Evolutionary conservation across 1,284 basidiomycete species (phyloP).

Genomic region (Abortiporus biennis): DNA sequence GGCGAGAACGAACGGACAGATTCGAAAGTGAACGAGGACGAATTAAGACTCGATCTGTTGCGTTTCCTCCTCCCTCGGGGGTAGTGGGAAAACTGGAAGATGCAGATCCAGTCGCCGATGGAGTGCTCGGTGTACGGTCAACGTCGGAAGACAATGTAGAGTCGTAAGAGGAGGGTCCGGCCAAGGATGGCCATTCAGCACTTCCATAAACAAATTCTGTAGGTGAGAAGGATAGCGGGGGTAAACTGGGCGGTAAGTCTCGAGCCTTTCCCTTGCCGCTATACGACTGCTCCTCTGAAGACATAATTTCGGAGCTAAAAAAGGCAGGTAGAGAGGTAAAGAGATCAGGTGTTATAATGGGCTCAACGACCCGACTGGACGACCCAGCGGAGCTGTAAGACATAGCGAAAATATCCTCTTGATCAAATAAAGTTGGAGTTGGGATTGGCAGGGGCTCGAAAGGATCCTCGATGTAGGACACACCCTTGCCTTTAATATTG

Average conservation of each 20-base stretch:
- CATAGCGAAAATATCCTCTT: conserved; percentile 31
- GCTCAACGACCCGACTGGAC: conserved; percentile 8
- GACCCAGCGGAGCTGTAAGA: conserved; percentile 20
- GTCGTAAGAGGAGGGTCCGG: conserved; percentile 52
- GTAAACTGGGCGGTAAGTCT: conserved; percentile 54
- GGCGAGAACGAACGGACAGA: conserved; percentile 39
- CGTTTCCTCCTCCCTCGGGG: conserved; percentile 12
- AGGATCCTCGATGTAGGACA: conserved; percentile 27
- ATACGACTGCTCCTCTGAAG: conserved; percentile 10
- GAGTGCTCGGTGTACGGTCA: conserved; percentile 14
- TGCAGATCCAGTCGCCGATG: conserved; percentile 10
- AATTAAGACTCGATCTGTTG: conserved; percentile 28
- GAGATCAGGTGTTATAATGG: background rate
- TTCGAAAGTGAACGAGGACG: conserved; percentile 55
- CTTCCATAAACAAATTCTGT: conserved; percentile 41
- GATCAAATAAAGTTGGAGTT: conserved; percentile 16
- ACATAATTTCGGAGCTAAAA: conserved; percentile 4
- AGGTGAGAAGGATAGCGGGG: conserved; percentile 54
- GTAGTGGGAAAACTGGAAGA: conserved; percentile 13
- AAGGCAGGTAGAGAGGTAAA: conserved; percentile 3
- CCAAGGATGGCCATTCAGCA: conserved; percentile 35
- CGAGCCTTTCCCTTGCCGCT: conserved; percentile 46
- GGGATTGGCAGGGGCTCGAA: conserved; percentile 39
- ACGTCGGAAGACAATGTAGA: conserved; percentile 25
- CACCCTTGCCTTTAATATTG: conserved; percentile 42